These are phyloP conservation scores for Colletotrichum paranaense DNA, from an alignment of 2,329 filamentous ascomycete genomes.

Conservation along the genomic window DNA sequence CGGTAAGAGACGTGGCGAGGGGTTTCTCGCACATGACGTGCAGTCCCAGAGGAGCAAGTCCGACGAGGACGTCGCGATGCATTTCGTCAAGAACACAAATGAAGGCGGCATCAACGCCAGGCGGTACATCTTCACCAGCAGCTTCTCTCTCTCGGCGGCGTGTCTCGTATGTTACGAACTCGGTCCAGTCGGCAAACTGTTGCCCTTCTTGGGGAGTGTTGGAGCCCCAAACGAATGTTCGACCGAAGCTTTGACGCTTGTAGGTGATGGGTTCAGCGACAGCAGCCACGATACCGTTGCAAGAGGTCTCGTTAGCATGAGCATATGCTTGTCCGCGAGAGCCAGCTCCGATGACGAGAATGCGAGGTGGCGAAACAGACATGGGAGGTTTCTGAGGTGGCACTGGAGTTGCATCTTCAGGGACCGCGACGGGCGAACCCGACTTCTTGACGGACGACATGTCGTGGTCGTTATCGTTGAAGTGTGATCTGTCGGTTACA, in stretches of 20 bases:
- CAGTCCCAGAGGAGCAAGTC: constrained; percentile 75
- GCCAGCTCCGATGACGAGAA: constrained; percentile 86
- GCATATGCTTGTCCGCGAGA: constrained; percentile 83
- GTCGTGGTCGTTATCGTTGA: not conserved
- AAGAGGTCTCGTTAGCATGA: constrained; percentile 71
- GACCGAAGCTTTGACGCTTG: constrained; percentile 79
- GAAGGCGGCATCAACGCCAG: constrained; percentile 71
- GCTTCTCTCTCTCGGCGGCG: constrained; percentile 65
- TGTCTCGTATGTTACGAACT: constrained; percentile 80
- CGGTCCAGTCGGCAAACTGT: constrained; percentile 78
- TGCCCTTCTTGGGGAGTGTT: constrained; percentile 67
- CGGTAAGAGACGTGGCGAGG: constrained; percentile 80
- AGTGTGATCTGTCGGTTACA: not conserved
- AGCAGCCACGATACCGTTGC: constrained; percentile 76
- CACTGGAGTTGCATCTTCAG: constrained; percentile 40
- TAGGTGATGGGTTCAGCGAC: constrained; percentile 85
- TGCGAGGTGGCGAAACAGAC: constrained; percentile 67
- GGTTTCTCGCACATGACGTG: constrained; percentile 98
- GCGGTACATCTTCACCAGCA: constrained; percentile 59
- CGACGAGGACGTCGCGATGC: constrained; percentile 84
- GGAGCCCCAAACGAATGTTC: constrained; percentile 77
- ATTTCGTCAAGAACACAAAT: constrained; percentile 85
- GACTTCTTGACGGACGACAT: constrained; percentile 33
- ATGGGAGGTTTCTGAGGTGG: constrained; percentile 54
- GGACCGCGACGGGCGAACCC: constrained; percentile 23